Base-by-base conservation (phyloP, 2,329 filamentous ascomycete species). In the Fusarium devonianum region DNA sequence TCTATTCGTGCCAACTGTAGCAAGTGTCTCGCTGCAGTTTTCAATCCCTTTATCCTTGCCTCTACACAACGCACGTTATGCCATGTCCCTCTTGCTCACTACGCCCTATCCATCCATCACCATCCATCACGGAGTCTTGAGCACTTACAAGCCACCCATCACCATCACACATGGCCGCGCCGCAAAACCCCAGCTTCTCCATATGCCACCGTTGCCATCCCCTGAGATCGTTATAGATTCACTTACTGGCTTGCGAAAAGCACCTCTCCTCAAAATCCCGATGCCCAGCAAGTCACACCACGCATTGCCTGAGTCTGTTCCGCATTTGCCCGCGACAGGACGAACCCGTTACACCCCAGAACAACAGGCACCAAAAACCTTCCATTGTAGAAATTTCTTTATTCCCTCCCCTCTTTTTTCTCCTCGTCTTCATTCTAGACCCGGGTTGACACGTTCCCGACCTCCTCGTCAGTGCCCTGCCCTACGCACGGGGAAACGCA, bases 281-380 rank as follows among this genome's bases (percentile, higher is more conserved):
- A 53, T 13, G 30, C 34, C 38, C 21, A 46, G 46, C 33, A 28
- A 56, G 36, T 59, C 56, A 59, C 42, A 56, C 56, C 56, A 59
- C 56, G 45, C 29, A 43, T 49, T 39, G 56, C 47, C 28, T 45
- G 56, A 56, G 42, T 12, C 28, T 41, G 37, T 33, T 29, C 56
- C 56, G 56, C 53, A 26, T 47, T 56, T 46, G 37, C 49, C 55
- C 55, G 45, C 19, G 11, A 38, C 32, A 10, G 32, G 7, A 19
- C 40, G 21, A 19, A 14, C 21, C n/a, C 21, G 22, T 33, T 19
- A 43, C 35, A 43, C 30, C 40, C 40, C 30, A 35, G 40, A 33
- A 35, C 30, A n/a, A n/a, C n/a, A n/a, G n/a, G n/a, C 35, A 19
- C 17, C 23, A 21, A 30, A 26, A 23, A 25, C 23, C 17, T 17